Conservation (phyloP, 306 rosid species). For the Albizia julibrissin region DNA sequence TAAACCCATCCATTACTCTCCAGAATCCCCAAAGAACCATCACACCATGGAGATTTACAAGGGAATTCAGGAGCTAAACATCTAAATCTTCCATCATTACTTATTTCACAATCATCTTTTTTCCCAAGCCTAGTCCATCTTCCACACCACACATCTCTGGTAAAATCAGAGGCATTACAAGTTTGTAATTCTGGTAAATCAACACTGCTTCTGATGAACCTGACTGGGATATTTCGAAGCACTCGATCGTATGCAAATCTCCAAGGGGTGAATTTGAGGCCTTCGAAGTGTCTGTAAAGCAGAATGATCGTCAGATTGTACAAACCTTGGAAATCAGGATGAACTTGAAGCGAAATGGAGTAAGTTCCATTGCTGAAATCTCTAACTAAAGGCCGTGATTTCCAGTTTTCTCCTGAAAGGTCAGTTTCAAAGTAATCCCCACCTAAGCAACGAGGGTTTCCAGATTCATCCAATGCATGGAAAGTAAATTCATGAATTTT, state of each 20-base stretch:
- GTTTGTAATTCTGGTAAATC: constrained; percentile 54
- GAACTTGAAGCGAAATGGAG: constrained; percentile 76
- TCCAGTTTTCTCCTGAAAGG: constrained; percentile 87
- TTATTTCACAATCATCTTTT: constrained; percentile 61
- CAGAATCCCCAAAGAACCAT: constrained; percentile 75
- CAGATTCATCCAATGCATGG: constrained; percentile 69
- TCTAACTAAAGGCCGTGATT: constrained; percentile 80
- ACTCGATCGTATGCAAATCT: constrained; percentile 55
- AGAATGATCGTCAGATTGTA: constrained; percentile 73
- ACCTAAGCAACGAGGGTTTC: constrained; percentile 77
- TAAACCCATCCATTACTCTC: constrained; percentile 99
- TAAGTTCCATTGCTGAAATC: constrained; percentile 88
- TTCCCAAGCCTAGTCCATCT: constrained; percentile 96
- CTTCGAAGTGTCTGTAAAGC: constrained; percentile 83
- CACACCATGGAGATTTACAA: constrained; percentile 87
- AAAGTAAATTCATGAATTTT: constrained; percentile 76
- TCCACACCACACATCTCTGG: constrained; percentile 76
- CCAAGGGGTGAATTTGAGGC: constrained; percentile 73
- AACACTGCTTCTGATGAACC: constrained; percentile 50
- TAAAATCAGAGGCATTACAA: constrained; percentile 70
- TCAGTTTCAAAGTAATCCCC: constrained; percentile 95
- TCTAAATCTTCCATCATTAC: constrained; percentile 77
- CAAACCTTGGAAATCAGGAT: constrained; percentile 75
- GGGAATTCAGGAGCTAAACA: constrained; percentile 68
- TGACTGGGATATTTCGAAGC: constrained; percentile 60